Evolutionary conservation across 164 flowering plant genomes (phyloP).

Genomic region (Kalanchoe fedtschenkoi): DNA sequence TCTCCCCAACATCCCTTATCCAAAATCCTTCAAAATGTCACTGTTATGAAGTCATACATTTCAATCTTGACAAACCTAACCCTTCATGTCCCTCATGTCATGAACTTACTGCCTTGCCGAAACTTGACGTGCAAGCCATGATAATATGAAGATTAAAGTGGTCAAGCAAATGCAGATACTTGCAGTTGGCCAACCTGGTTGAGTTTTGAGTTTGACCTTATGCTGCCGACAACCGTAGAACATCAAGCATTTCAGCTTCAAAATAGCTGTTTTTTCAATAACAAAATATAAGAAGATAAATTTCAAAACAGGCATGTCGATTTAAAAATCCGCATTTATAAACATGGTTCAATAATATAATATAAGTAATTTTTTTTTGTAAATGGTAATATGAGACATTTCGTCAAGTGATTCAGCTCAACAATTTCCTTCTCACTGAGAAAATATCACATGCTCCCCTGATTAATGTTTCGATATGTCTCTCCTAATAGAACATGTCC

Average conservation of each 20-base stretch:
- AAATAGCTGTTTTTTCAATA: not conserved
- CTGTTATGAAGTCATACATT: not conserved
- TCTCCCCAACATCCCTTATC: not conserved
- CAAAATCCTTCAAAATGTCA: not conserved
- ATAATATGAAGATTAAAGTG: too few species aligned
- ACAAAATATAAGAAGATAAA: not conserved
- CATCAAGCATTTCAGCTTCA: not conserved
- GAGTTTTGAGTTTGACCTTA: not conserved
- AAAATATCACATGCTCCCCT: too few species aligned
- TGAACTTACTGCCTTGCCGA: not conserved
- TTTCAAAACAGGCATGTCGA: too few species aligned
- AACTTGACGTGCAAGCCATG: not conserved
- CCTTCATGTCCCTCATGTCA: not conserved
- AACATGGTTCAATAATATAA: too few species aligned
- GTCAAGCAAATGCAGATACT: too few species aligned
- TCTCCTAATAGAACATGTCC: too few species aligned
- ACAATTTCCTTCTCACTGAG: too few species aligned
- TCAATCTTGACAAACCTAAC: not conserved
- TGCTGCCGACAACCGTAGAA: not conserved
- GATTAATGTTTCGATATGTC: too few species aligned
- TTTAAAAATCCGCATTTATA: too few species aligned
- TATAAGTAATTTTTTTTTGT: too few species aligned
- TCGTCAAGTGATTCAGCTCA: too few species aligned
- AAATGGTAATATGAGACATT: too few species aligned
- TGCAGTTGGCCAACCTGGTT: not conserved